These are phyloP conservation scores for Geranomyces variabilis DNA, from an alignment of 192 early-diverging fungal species.

Conservation along the genomic window DNA sequence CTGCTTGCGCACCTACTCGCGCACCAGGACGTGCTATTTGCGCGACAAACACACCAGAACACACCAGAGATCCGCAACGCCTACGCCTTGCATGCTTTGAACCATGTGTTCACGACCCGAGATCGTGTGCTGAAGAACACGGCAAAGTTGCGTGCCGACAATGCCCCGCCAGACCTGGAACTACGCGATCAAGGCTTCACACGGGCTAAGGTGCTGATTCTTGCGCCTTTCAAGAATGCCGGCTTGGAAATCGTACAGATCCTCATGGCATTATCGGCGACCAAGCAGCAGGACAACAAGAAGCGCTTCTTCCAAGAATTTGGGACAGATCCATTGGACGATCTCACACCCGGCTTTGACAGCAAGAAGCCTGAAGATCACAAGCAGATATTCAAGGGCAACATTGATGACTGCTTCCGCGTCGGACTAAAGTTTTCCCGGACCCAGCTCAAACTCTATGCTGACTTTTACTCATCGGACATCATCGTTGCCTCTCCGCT, in stretches of 20 bases:
- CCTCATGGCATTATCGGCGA: slow-evolving; percentile 75
- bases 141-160: slow-evolving; percentile 60
- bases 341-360: slow-evolving; percentile 64
- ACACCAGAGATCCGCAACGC: slow-evolving; percentile 70
- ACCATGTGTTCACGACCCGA: slow-evolving; percentile 85
- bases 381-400: slow-evolving; percentile 83
- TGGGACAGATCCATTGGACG: slow-evolving; percentile 45
- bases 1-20: slow-evolving; percentile 54
- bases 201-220: slow-evolving; percentile 85
- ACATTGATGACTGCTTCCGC: slow-evolving; percentile 95
- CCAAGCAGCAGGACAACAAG: slow-evolving; percentile 86
- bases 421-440: slow-evolving; percentile 88
- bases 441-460: slow-evolving; percentile 84
- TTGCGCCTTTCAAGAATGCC: slow-evolving; percentile 84
- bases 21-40: slow-evolving; percentile 79
- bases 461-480: slow-evolving; percentile 88
- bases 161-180: slow-evolving; percentile 48
- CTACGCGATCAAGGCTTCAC: slow-evolving; percentile 95
- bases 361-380: slow-evolving; percentile 71
- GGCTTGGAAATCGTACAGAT: slow-evolving; percentile 79
- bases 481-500: slow-evolving; percentile 91
- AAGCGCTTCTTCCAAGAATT: slow-evolving; percentile 84
- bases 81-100: slow-evolving; percentile 84
- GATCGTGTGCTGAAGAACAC: slow-evolving; percentile 81
- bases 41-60: slow-evolving; percentile 62